A percentile compares a stretch with the other conserved stretches of the same genome.
These are phyloP conservation scores for Urochloa ruziziensis DNA, from an alignment of 176 grass and related monocot genomes.

Conservation along the genomic window DNA sequence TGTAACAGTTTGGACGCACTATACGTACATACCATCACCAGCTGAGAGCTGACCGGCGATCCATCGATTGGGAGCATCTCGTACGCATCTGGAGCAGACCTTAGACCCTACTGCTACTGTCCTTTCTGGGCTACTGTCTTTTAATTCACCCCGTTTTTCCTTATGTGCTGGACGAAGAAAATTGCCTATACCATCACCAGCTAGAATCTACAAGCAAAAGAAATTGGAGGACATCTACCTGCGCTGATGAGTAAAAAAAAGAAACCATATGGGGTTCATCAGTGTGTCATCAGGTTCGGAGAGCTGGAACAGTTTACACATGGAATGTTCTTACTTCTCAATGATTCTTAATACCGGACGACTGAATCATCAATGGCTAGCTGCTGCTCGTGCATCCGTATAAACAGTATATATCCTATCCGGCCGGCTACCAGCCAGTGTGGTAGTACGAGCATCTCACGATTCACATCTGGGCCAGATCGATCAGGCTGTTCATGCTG, in stretches of 20 bases:
- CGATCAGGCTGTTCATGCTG: neutral
- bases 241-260: too few relatives aligned
- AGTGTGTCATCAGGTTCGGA: neutral
- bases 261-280: neutral
- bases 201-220: neutral
- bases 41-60: neutral
- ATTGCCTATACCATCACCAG: neutral
- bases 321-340: neutral
- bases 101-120: neutral
- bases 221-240: neutral
- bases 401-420: neutral
- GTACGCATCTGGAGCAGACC: constrained; percentile 1
- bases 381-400: neutral
- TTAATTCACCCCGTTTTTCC: too few relatives aligned
- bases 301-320: neutral
- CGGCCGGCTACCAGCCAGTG: neutral
- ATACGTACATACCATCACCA: neutral
- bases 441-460: neutral
- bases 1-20: constrained; percentile 38
- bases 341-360: neutral
- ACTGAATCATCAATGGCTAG: neutral
- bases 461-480: constrained; percentile 22
- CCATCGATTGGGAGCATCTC: constrained; percentile 1
- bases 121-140: neutral
- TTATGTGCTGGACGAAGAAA: neutral